A percentile compares a stretch with the other conserved stretches of the same genome.
phyloP scores from a whole-genome alignment of 2,329 filamentous ascomycete genomes.

The Thermomyces lanuginosus region DNA sequence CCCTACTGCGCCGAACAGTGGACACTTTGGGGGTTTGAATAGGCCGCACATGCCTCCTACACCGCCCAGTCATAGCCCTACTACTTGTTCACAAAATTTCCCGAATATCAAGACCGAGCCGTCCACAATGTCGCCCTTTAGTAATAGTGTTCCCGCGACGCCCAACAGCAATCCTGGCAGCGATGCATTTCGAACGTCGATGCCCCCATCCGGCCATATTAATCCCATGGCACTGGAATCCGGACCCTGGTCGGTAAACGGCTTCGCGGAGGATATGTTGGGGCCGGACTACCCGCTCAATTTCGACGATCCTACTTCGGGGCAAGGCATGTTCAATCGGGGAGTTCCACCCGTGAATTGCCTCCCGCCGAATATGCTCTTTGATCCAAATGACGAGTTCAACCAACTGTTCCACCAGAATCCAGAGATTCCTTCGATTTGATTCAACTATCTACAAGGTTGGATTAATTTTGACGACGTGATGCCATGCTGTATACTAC shows the following conservation, averaged over 20 bases:
- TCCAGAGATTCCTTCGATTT: conserved; percentile 23
- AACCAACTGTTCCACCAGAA: conserved; percentile 26
- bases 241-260: no score
- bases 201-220: conserved; percentile 20
- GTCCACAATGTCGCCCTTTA: conserved; percentile 6
- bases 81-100: conserved; percentile 10
- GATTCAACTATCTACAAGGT: no score
- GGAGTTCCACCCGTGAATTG: conserved; percentile 21
- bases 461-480: no score
- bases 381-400: conserved; percentile 23
- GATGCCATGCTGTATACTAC: no score
- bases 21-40: conserved; percentile 5
- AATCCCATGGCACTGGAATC: conserved; percentile 22
- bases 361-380: conserved; percentile 14
- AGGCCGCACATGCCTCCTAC: conserved; percentile 21
- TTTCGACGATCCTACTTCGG: conserved; percentile 19
- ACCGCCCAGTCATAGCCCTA: conserved; percentile 25
- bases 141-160: no score
- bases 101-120: conserved; percentile 2
- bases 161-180: no score
- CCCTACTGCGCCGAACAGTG: conserved; percentile 12
- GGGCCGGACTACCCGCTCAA: conserved; percentile 4
- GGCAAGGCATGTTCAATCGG: conserved; percentile 21
- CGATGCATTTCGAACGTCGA: conserved; percentile 10
- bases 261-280: conserved; percentile 5